Evolutionary conservation across 768 basidiomycete species (phyloP).

Genomic region (Russula griseocarnosa): DNA sequence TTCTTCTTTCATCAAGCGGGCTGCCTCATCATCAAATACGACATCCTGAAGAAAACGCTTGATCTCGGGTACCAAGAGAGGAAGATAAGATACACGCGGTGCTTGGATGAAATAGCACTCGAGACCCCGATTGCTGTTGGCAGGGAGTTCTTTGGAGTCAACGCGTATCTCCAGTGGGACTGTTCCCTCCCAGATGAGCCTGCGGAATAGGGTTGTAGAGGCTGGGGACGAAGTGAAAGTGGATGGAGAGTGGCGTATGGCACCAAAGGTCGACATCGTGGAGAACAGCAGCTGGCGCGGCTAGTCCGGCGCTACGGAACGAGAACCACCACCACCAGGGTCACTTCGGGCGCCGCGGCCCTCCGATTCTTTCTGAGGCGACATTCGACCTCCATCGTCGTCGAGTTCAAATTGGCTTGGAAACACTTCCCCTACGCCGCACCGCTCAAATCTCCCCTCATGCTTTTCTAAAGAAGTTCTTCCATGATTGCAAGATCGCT

Average conservation of each 20-base stretch:
- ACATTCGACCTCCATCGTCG: neutral
- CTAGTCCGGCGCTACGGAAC: neutral
- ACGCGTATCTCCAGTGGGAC: conserved; percentile 87
- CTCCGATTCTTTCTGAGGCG: neutral
- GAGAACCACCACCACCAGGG: no score
- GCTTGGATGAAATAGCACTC: conserved; percentile 91
- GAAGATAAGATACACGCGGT: conserved; percentile 89
- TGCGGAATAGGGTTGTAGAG: conserved; percentile 78
- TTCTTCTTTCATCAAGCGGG: conserved; percentile 72
- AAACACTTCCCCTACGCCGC: neutral
- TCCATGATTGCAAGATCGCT: neutral
- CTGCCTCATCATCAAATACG: conserved; percentile 83
- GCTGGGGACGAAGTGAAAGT: conserved; percentile 46
- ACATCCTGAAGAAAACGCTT: conserved; percentile 86
- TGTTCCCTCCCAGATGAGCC: conserved; percentile 87
- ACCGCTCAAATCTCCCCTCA: neutral
- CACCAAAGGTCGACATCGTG: conserved; percentile 35
- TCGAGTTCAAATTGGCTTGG: neutral
- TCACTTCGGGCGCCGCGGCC: conserved; percentile 1
- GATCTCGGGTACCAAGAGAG: conserved; percentile 85
- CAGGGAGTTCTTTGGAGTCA: conserved; percentile 83
- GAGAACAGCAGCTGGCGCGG: neutral
- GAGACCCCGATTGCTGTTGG: conserved; percentile 82
- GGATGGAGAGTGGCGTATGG: conserved; percentile 39
- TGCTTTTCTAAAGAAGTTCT: no score